Base-by-base conservation (phyloP, 148 eudicot species). In the Persicaria tinctoria region DNA sequence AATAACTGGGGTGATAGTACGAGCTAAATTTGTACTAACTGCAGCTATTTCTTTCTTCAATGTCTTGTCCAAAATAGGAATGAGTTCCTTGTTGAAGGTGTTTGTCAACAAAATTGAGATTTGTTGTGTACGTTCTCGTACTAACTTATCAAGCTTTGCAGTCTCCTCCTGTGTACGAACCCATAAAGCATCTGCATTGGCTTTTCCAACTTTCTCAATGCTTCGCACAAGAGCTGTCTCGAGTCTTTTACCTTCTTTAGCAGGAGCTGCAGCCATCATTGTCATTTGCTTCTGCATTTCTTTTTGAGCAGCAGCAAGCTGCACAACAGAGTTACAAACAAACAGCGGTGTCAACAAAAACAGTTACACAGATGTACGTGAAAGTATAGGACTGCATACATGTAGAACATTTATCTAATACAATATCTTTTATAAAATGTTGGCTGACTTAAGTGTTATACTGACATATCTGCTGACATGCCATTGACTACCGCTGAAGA, bases 111-210 rank as follows among this genome's bases (percentile, higher is more conserved):
- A 68, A 75, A 72, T 88, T 68, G 82, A 78, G 46, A 90, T 70
- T 63, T 96, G 97, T 74, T 89, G 97, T 51, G 80, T 76, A 62
- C 89, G 91, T 10, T 92, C 97, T 45, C 94, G 83, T 32, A 75
- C 59, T 71, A 84, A 78, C 83, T 89, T 96, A 54, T 96, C 99
- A 78, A 82, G 90, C 79, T 90, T 96, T 63, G 88, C 83, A 74
- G 48, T 82, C 48, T 92, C 96, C 83, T 96, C 97, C 80, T 82
- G 92, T 46, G 82, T 68, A 50, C 90, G 97, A 75, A 93, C 46
- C 93, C 97, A 90, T 48, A 92, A 75, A 83, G 97, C 92, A 85
- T 96, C 97, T 76, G 74, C 48, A 84, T 90, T 92, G 73, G 97
- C 89, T 85, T 90, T 92, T 18, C 75, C 77, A 78, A 80, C 79